Base-by-base conservation (phyloP, 2,329 filamentous ascomycete genomes). In the Fusarium sp. region DNA sequence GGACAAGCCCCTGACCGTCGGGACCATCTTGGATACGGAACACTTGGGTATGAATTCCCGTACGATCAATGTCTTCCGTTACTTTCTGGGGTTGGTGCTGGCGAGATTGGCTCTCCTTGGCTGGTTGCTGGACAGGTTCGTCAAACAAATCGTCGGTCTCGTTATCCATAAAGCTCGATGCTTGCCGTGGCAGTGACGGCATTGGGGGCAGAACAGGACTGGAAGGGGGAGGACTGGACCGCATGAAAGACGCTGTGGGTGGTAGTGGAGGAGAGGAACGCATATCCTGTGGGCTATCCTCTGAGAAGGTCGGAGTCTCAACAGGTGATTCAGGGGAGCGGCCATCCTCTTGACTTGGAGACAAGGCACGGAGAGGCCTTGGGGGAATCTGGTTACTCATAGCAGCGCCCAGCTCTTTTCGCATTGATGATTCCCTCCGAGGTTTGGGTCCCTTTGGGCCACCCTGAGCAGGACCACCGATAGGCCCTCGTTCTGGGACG, bases 211-310 rank as follows among this genome's bases (percentile, higher is more conserved):
- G 84, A 45, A 89, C 86, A 4, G 95, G 96, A 76, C 95, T 98
- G 4, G 94, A 97, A 27, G 90, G 88, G 28, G 89, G 88, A 7
- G 91, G 90, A 62, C 88, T 89, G 3, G 87, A 88, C 53, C 78
- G 83, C 30, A 86, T 82, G 71, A 84, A 89, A 45, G 84, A 80
- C 30, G 85, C 83, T 40, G 86, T 86, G 69, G 88, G 87, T 67
- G 94, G 89, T 2, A 97, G 85, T 2, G 96, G 96, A 16, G 95
- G 95, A 5, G 95, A 98, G 1, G 96, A 98, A 3, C 92, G 92
- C 72, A 98, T 93, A 56, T 93, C 92, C 50, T 89, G 89, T 6
- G 93, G 92, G 55, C 93, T 97, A 59, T 91, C 85, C 55, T 85
- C 87, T 55, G 88, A 86, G 41, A 82, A 85, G 34, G 83, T 81